phyloP scores from a whole-genome alignment of 148 eudicot genomes.

The Euryodendron excelsum region DNA sequence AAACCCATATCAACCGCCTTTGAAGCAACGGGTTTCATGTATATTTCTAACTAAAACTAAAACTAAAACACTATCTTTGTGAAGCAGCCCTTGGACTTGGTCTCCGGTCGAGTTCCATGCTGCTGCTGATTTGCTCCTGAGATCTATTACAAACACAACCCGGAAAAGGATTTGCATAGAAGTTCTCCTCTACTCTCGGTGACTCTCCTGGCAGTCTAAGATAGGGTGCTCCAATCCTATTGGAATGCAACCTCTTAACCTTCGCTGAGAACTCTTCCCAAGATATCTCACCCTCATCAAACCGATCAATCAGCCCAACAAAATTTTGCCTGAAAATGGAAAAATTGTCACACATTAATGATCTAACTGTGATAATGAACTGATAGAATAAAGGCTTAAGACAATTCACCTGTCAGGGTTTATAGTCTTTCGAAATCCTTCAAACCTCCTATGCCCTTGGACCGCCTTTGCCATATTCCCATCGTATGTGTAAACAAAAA shows the following conservation, averaged over 20 bases:
- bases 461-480: slow-evolving; percentile 91
- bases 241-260: slow-evolving; percentile 46
- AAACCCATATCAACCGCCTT: slow-evolving; percentile 2
- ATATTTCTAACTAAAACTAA: slow-evolving; percentile 3
- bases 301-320: slow-evolving; percentile 48
- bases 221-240: slow-evolving; percentile 49
- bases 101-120: background rate
- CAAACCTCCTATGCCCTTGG: slow-evolving; percentile 63
- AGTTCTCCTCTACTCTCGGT: slow-evolving; percentile 57
- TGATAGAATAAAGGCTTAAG: background rate
- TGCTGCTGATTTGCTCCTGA: background rate
- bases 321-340: slow-evolving; percentile 35
- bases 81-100: slow-evolving; percentile 6
- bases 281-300: slow-evolving; percentile 46
- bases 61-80: slow-evolving; percentile 14
- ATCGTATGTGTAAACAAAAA: slow-evolving; percentile 64
- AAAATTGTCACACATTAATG: background rate
- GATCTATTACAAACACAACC: slow-evolving; percentile 61
- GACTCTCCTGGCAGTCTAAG: slow-evolving; percentile 36
- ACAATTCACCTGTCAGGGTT: slow-evolving; percentile 58
- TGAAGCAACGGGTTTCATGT: slow-evolving; percentile 4
- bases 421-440: slow-evolving; percentile 67
- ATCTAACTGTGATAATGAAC: background rate
- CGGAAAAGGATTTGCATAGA: slow-evolving; percentile 73
- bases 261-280: slow-evolving; percentile 52